phyloP scores from a whole-genome alignment of 108 stramenopile genomes.

The Epipyxis sp. region DNA sequence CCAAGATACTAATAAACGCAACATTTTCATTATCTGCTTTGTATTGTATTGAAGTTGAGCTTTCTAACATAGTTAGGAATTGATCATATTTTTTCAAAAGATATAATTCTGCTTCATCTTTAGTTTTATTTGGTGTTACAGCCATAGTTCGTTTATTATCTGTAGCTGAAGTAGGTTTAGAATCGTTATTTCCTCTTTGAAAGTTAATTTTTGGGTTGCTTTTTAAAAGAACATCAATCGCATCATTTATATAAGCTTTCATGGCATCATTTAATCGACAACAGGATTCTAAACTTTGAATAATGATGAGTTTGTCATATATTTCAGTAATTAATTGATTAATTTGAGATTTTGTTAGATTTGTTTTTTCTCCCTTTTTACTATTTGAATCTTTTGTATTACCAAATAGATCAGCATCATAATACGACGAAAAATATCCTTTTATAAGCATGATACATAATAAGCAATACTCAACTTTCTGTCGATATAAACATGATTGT shows the following conservation, averaged over 20 bases:
- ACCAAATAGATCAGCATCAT: neutral
- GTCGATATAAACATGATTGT: neutral
- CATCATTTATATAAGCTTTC: no score
- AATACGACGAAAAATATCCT: conserved; percentile 34
- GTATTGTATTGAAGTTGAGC: neutral
- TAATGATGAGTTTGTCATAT: no score
- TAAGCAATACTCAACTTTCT: neutral
- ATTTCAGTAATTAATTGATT: no score
- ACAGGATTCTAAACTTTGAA: no score
- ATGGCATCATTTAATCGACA: no score
- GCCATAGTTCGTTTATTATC: no score
- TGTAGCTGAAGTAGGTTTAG: no score
- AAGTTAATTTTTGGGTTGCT: no score
- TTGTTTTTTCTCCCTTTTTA: neutral
- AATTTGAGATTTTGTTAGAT: no score
- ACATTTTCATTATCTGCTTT: neutral
- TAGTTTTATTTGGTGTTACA: no score
- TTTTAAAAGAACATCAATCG: no score
- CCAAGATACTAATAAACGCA: conserved; percentile 1
- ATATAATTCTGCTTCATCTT: neutral
- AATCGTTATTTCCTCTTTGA: no score
- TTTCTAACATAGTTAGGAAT: neutral
- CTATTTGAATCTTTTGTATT: neutral
- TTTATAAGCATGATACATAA: neutral
- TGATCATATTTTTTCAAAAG: neutral